Conservation (phyloP, 768 basidiomycete species). For the Megacollybia marginata region DNA sequence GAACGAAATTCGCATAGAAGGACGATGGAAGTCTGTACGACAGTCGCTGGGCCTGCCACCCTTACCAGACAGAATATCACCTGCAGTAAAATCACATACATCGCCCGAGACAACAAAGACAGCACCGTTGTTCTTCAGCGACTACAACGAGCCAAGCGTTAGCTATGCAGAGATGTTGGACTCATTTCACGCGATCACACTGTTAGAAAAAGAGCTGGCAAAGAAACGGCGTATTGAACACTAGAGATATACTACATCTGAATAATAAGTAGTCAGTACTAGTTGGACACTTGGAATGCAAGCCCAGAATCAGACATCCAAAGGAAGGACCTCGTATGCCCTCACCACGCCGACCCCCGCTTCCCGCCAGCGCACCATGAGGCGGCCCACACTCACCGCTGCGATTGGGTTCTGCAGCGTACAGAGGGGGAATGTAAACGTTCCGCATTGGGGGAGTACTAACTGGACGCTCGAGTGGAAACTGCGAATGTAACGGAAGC, state of each 20-base stretch:
- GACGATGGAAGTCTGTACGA: constrained; percentile 7
- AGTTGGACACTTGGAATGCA: not conserved
- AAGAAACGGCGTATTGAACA: not conserved
- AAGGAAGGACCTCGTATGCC: constrained; percentile 72
- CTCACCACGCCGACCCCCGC: constrained; percentile 70
- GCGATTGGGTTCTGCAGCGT: constrained; percentile 63
- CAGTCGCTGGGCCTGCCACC: constrained; percentile 17
- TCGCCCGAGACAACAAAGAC: not conserved
- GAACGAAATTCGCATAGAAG: not conserved
- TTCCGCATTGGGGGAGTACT: constrained; percentile 72
- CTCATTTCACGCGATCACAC: constrained; percentile 2
- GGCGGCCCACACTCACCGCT: constrained; percentile 58
- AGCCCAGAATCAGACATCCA: constrained; percentile 70
- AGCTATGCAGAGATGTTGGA: constrained; percentile 4
- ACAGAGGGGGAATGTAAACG: constrained; percentile 64
- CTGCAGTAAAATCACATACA: not conserved
- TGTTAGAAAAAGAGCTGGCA: not conserved
- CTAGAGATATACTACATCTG: not conserved
- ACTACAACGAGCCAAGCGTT: constrained; percentile 2
- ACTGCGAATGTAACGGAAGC: constrained; percentile 74
- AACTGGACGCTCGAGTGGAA: constrained; percentile 70
- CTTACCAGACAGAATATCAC: constrained; percentile 5
- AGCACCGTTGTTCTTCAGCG: constrained; percentile 1
- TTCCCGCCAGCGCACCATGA: constrained; percentile 63
- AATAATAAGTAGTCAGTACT: too few species aligned